These are phyloP conservation scores for Amylocystis lapponica DNA, from an alignment of 768 basidiomycete species.

Conservation along the genomic window DNA sequence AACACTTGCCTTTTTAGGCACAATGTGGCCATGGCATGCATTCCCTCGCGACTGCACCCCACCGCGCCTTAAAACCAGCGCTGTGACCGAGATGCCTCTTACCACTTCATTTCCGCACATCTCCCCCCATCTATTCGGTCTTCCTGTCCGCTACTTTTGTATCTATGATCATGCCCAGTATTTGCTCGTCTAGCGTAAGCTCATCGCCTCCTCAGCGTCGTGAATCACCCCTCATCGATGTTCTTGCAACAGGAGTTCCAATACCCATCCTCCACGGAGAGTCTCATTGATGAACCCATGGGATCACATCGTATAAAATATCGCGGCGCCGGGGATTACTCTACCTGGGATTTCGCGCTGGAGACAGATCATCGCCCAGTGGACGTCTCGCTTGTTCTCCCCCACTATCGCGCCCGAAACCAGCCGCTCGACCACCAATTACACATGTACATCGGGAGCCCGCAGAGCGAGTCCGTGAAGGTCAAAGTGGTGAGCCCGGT, in stretches of 20 bases:
- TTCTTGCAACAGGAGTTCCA: constrained; percentile 19
- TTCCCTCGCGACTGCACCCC: too few relatives aligned
- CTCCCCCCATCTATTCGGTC: neutral
- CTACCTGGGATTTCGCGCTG: constrained; percentile 56
- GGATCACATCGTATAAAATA: constrained; percentile 67
- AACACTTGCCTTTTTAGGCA: neutral
- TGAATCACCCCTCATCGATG: neutral
- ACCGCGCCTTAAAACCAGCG: constrained; percentile 1
- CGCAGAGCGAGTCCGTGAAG: constrained; percentile 47
- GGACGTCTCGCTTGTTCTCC: constrained; percentile 64
- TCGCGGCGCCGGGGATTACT: constrained; percentile 39
- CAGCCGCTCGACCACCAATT: constrained; percentile 71
- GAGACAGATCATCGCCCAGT: constrained; percentile 47
- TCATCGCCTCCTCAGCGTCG: neutral
- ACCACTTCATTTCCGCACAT: neutral
- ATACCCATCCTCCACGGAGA: constrained; percentile 18
- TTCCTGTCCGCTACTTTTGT: neutral
- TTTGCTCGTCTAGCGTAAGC: constrained; percentile 5
- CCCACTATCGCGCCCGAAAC: constrained; percentile 71
- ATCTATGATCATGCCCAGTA: constrained; percentile 2
- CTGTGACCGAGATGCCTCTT: too few relatives aligned
- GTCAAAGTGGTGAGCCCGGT: constrained; percentile 68
- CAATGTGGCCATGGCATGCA: neutral
- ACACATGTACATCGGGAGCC: constrained; percentile 57
- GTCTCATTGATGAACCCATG: constrained; percentile 25